Base-by-base conservation (phyloP, 352 stramenopile genomes). In the Phytophthora podocarpi region DNA sequence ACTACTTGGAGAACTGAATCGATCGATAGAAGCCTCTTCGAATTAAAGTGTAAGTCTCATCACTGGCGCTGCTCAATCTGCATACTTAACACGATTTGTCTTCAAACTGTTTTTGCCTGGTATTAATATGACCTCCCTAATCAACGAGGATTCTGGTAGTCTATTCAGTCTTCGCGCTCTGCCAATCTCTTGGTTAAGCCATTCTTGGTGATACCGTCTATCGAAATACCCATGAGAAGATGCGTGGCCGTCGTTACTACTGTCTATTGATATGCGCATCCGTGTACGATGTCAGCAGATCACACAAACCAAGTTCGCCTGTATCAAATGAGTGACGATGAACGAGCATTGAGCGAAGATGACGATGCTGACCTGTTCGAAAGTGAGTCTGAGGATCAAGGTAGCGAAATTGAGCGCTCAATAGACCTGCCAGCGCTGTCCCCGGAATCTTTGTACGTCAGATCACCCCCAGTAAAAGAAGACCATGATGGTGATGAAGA, bases 351-450 rank as follows among this genome's bases (percentile, higher is more conserved):
- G 18, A 68, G 60, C 31, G 46, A 64, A 3, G 54, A 65, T 35
- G 55, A 59, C 34, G 40, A 18, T 39, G 46, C n/a, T 16, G 54
- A 66, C 34, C 21, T 60, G 26, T 70, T 70, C 30, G 53, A 47
- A 26, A 59, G 46, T 20, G 60, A 55, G 4, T n/a, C 54, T 6
- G 60, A 68, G 30, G 46, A 61, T 42, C 20, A 53, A n/a, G 34
- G 5, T 20, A 49, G 34, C 20, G 46, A 69, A 45, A 9, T 46
- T 30, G 53, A 28, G 5, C 39, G 43, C 11, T 68, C 53, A 11
- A n/a, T 69, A 7, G 59, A 65, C 18, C 32, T 67, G 9, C 46
- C 57, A 27, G 28, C 43, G 21, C 26, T 67, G n/a, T 53, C 55
- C 4, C 7, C 56, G 2, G 35, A 66, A 8, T 46, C 54, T 18